Evolutionary conservation across 2,329 filamentous ascomycete species (phyloP), one percentile per base, ranked within the genome.

Genomic region (Pyricularia sp.): DNA sequence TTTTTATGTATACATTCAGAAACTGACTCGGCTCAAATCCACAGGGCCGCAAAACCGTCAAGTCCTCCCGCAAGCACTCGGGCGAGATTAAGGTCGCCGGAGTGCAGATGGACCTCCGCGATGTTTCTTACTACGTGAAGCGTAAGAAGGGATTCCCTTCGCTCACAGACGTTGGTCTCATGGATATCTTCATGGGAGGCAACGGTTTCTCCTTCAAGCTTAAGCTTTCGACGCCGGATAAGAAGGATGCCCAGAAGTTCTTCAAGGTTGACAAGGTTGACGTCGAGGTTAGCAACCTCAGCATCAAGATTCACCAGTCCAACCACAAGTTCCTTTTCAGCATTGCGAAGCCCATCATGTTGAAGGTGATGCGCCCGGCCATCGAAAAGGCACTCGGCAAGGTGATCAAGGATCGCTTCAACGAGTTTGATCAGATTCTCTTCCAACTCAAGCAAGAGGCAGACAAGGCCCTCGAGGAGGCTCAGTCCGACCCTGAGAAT

Each of bases 111-210:
- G 94, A 99, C 70, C 81, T 97, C 60, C 85, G 84, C 68, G 91
- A 96, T 72, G 91, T 99, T 68, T 91, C 90, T 75, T 97, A 93
- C 82, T 93, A 97, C 76, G 82, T 99, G 78, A 94, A 94, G 80
- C 90, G 88, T 78, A 97, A 99, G 84, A 80, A 92, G 72, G 93
- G 94, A 9, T 97, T 97, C 81, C 93, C 93, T 3, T 84, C 87
- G 16, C 81, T 97, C 74, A 92, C 86, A 22, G 94, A 99, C 74
- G 89, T 85, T 60, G 94, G 94, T 79, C 82, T 97, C 35, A 87
- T 89, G 78, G 93, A 97, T 73, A 87, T 99, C 71, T 85, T 92
- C 72, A 84, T 99, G 65, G 90, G 89, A 30, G 94, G 93, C 35
- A 84, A 89, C 59, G 94, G 94, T 44, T 88, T 99, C 75, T 89